Evolutionary conservation across 495 filamentous ascomycete genomes (phyloP).

Genomic region (Platismatia glauca): DNA sequence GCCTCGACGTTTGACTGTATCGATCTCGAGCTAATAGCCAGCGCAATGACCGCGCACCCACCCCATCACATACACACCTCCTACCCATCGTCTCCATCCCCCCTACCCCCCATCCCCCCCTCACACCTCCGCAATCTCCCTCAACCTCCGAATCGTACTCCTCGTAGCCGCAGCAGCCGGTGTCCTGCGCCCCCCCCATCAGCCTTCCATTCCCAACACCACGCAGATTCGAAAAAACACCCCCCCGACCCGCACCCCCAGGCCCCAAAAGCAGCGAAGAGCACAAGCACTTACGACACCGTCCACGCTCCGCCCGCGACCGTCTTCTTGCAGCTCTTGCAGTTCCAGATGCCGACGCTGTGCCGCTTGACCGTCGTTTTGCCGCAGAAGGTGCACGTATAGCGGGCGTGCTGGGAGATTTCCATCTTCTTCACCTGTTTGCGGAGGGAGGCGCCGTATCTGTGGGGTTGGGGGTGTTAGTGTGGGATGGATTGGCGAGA

Average conservation of each 20-base stretch:
- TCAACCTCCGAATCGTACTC: constrained; percentile 93
- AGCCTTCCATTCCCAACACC: constrained; percentile 21
- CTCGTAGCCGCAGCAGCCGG: constrained; percentile 92
- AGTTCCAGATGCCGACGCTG: constrained; percentile 93
- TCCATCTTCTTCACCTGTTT: constrained; percentile 99
- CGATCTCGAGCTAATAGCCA: background rate
- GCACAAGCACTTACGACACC: constrained; percentile 70
- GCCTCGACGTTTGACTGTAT: too few relatives aligned
- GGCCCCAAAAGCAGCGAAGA: constrained; percentile 9
- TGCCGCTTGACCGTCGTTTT: constrained; percentile 89
- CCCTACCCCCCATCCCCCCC: background rate
- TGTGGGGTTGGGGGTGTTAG: constrained; percentile 24
- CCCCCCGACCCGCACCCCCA: background rate
- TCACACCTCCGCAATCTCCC: constrained; percentile 96
- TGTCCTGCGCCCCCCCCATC: constrained; percentile 50
- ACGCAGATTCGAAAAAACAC: too few relatives aligned
- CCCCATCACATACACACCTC: background rate
- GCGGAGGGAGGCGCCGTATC: constrained; percentile 99
- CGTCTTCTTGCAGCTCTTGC: constrained; percentile 85
- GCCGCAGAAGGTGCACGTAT: constrained; percentile 91
- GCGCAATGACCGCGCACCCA: background rate
- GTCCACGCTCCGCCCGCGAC: constrained; percentile 95
- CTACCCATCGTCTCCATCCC: background rate
- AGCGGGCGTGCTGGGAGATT: constrained; percentile 91
- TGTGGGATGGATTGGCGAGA: background rate